Conservation (phyloP, 2,329 filamentous ascomycete genomes). For the Metarhizium robertsii region DNA sequence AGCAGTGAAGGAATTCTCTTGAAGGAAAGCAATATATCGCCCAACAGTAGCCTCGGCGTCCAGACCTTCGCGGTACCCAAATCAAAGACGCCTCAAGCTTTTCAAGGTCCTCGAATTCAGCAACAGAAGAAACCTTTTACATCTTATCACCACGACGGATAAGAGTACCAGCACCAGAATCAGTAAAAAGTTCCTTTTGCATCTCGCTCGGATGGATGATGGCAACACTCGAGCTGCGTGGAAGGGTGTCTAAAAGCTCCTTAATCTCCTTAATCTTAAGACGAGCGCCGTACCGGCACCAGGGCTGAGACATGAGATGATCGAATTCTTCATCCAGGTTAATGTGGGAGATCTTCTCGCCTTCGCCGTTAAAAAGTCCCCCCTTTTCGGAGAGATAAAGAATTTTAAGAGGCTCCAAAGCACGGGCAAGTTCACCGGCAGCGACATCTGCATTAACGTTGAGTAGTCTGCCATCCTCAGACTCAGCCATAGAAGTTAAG, state of each 20-base stretch:
- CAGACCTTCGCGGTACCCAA: conserved; percentile 72
- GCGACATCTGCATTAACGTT: conserved; percentile 98
- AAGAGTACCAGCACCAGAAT: conserved; percentile 87
- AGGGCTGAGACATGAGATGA: conserved; percentile 70
- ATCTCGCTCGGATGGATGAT: conserved; percentile 96
- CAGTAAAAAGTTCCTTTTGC: conserved; percentile 94
- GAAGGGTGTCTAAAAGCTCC: conserved; percentile 79
- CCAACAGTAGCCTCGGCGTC: conserved; percentile 79
- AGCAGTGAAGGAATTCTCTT: conserved; percentile 72
- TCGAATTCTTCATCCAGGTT: conserved; percentile 97
- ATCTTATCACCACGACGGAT: conserved; percentile 90
- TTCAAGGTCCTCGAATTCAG: conserved; percentile 71
- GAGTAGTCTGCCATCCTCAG: conserved; percentile 78
- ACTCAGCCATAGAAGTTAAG: conserved; percentile 93
- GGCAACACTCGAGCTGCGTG: conserved; percentile 86
- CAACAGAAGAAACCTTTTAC: conserved; percentile 59
- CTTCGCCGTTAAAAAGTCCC: conserved; percentile 85
- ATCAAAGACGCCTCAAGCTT: conserved; percentile 76
- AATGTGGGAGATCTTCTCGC: conserved; percentile 92
- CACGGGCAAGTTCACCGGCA: conserved; percentile 81
- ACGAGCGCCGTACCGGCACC: conserved; percentile 90
- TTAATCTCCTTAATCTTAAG: conserved; percentile 98
- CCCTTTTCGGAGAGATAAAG: conserved; percentile 99
- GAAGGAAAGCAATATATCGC: conserved; percentile 72
- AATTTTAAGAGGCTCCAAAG: conserved; percentile 89